A percentile compares a stretch with the other conserved stretches of the same genome.
These are phyloP conservation scores for Annona squamosa DNA, from an alignment of 164 flowering plant genomes.

Conservation along the genomic window DNA sequence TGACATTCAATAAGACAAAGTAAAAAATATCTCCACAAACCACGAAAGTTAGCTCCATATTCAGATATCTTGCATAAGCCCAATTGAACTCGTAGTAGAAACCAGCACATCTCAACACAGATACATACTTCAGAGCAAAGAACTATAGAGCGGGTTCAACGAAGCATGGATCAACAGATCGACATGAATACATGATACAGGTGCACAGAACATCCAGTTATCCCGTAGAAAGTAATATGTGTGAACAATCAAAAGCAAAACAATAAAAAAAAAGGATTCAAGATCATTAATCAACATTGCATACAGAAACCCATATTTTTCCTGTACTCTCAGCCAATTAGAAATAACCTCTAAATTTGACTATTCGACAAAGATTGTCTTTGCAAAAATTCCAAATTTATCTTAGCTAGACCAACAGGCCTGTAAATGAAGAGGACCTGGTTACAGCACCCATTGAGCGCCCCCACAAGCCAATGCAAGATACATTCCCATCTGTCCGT, in stretches of 20 bases:
- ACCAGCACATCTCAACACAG: too few species aligned
- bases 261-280: not conserved
- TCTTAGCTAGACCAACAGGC: not conserved
- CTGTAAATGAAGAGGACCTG: conserved; percentile 36
- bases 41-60: not conserved
- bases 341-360: not conserved
- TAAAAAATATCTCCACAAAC: not conserved
- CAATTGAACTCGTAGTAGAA: not conserved
- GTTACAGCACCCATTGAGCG: conserved; percentile 99
- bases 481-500: conserved; percentile 75
- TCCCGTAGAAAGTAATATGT: too few species aligned
- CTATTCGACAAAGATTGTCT: not conserved
- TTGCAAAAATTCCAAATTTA: not conserved
- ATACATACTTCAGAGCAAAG: not conserved
- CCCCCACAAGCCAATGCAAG: conserved; percentile 98
- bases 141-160: not conserved
- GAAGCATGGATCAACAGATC: not conserved
- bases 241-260: not conserved
- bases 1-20: not conserved
- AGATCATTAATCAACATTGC: not conserved
- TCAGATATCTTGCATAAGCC: not conserved
- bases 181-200: not conserved
- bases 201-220: too few species aligned
- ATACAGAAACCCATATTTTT: not conserved
- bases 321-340: not conserved